A percentile compares a stretch with the other conserved stretches of the same genome.
Conservation (phyloP, 2,329 filamentous ascomycete species). For the Cyanodermella asteris region DNA sequence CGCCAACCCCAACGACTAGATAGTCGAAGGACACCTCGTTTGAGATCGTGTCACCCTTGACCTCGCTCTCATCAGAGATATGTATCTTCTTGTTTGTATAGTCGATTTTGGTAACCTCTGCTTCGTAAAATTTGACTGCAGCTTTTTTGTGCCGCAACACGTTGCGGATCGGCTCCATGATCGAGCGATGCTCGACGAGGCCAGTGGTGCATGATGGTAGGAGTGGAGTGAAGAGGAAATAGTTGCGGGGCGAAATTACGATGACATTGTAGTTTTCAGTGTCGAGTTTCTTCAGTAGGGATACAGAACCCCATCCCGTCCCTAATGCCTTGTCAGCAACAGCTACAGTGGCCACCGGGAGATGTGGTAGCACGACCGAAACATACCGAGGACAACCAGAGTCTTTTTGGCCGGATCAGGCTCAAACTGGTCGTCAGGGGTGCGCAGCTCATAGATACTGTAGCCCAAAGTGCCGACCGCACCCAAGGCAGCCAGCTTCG, state of each 20-base stretch:
- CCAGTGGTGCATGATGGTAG: constrained; percentile 94
- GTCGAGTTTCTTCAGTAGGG: constrained; percentile 93
- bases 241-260: constrained; percentile 94
- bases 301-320: constrained; percentile 90
- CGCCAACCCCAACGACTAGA: constrained; percentile 90
- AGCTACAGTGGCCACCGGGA: constrained; percentile 1
- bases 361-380: too few species aligned
- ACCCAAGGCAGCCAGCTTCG: constrained; percentile 52
- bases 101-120: constrained; percentile 88
- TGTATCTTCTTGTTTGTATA: constrained; percentile 71
- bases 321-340: constrained; percentile 30
- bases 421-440: constrained; percentile 57
- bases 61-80: constrained; percentile 79
- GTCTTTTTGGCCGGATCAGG: constrained; percentile 89
- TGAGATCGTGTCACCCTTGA: constrained; percentile 61
- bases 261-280: constrained; percentile 98
- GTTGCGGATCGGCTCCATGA: constrained; percentile 96
- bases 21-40: constrained; percentile 95
- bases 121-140: constrained; percentile 90
- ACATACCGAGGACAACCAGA: constrained; percentile 72
- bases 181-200: constrained; percentile 94
- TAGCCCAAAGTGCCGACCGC: constrained; percentile 53
- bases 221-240: constrained; percentile 97
- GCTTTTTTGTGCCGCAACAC: constrained; percentile 91
- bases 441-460: constrained; percentile 59